Base-by-base conservation (phyloP, 352 stramenopile species). In the Peronosclerospora sorghi region DNA sequence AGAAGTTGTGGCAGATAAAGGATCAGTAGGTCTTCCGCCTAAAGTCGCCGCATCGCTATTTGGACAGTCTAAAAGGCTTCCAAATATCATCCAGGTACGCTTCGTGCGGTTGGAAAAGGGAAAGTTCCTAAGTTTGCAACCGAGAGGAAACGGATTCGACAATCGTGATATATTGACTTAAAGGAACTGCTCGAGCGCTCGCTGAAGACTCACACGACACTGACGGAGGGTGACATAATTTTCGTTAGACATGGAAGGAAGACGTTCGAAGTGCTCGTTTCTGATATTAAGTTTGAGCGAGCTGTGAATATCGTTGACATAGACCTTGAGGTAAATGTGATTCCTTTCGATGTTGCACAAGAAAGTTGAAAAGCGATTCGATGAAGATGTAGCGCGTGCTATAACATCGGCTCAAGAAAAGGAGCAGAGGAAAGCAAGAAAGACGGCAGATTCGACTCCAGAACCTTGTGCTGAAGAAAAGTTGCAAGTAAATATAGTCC, bases 1-100 rank as follows among this genome's bases (percentile, higher is more conserved):
- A 0, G 75, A 90, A 41, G 92, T 94, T 44, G 64, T 79, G 18
- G 82, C 77, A 4, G 69, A 72, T 1, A 78, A 94, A 56, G 77
- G 73, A 13, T 83, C 64, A 0, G 71, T 90, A 23, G 79, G 73
- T 14, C 38, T 94, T 10, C 79, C 82, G 12, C 77, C 79, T 13
- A 90, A 88, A 32, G 73, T 88, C 7, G 74, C 80, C 13, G 58
- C 63, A 4, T 90, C 75, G 26, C 50, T 94, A 2, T 84, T 83
- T 18, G 27, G 43, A 15, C n/a, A 35, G 23, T 20, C 10, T 7
- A 28, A 41, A 1, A 40, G 52, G 9, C 17, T 76, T 6, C 68
- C 69, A 4, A 41, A 51, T 20, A 40, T 48, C 15, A 57, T 91
- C 20, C 58, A 75, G 13, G 70, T 90, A 41, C 69, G 72, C 27